Evolutionary conservation across 441 rosid species (phyloP).

Genomic region (Capsella rubella): DNA sequence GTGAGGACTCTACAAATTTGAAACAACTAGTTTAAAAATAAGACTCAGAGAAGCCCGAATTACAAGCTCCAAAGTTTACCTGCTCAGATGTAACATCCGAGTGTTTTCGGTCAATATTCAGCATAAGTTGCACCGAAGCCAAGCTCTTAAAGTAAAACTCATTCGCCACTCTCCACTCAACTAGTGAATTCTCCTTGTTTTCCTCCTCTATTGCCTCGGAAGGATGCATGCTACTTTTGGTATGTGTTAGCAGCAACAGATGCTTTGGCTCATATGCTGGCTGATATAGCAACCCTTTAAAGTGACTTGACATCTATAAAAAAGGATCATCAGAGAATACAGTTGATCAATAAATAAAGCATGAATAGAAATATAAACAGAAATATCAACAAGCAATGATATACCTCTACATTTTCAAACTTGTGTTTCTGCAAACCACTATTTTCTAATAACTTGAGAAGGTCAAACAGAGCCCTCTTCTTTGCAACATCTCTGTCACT

Average conservation of each 20-base stretch:
- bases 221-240: constrained; percentile 50
- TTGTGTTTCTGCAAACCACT: constrained; percentile 86
- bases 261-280: constrained; percentile 76
- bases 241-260: constrained; percentile 60
- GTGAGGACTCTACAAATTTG: constrained; percentile 15
- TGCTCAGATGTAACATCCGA: constrained; percentile 82
- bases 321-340: constrained; percentile 28
- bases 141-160: constrained; percentile 86
- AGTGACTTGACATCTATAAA: constrained; percentile 62
- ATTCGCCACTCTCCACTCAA: constrained; percentile 72
- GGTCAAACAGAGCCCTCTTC: constrained; percentile 78
- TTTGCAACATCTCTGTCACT: constrained; percentile 63
- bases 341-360: constrained; percentile 17
- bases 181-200: constrained; percentile 47
- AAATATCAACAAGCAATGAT: constrained; percentile 16
- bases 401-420: constrained; percentile 71
- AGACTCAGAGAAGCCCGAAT: constrained; percentile 25
- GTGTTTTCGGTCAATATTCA: constrained; percentile 66
- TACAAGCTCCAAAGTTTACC: constrained; percentile 54
- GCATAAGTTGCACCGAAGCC: constrained; percentile 80
- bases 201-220: constrained; percentile 47
- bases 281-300: constrained; percentile 69
- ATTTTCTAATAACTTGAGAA: constrained; percentile 76
- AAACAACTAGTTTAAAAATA: constrained; percentile 25
- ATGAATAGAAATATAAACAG: constrained; percentile 36